Evolutionary conservation across 2,329 filamentous ascomycete species (phyloP).

Genomic region (Fusarium sacchari): DNA sequence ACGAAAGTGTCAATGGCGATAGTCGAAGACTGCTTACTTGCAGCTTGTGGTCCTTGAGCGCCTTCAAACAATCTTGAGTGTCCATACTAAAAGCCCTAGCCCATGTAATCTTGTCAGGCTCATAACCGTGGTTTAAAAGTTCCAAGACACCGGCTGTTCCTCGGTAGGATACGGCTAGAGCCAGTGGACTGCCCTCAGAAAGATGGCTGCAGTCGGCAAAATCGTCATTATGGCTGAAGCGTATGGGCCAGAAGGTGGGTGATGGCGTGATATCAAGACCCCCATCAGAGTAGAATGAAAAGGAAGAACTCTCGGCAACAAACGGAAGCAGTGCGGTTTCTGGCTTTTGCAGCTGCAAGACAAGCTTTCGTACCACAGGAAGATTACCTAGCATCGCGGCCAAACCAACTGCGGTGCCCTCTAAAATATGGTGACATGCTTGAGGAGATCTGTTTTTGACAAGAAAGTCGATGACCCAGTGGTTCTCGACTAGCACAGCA

Average conservation of each 20-base stretch:
- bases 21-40: neutral
- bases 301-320: accelerated
- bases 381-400: neutral
- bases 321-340: neutral
- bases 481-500: neutral
- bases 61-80: accelerated
- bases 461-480: neutral
- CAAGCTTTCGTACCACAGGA: accelerated
- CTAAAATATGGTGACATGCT: accelerated
- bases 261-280: accelerated
- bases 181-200: accelerated
- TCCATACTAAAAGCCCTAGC: neutral
- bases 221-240: accelerated
- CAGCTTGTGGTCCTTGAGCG: accelerated
- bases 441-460: accelerated
- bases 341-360: neutral
- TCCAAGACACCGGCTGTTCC: neutral
- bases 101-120: constrained; percentile 5
- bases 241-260: neutral
- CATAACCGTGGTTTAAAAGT: neutral
- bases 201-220: accelerated
- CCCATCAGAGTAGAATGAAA: accelerated
- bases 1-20: neutral
- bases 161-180: neutral
- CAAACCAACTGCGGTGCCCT: neutral